Evolutionary conservation across 306 rosid genomes (phyloP).

Genomic region (Myrica gale): DNA sequence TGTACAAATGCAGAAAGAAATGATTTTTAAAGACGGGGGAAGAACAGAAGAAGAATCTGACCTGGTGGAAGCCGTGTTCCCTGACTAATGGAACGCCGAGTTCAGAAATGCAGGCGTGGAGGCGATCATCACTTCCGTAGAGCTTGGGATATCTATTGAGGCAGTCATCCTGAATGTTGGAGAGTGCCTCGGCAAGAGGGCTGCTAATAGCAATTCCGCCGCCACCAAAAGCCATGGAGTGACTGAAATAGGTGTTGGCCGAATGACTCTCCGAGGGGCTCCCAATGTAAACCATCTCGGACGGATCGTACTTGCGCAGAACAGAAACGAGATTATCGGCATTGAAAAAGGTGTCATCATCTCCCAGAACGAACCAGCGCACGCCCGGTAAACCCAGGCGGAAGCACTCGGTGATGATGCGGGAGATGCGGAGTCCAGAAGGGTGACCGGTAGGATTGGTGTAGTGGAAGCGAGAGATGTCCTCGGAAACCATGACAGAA

Average conservation of each 20-base stretch:
- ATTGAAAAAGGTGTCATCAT: conserved; percentile 73
- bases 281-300: conserved; percentile 79
- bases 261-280: conserved; percentile 82
- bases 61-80: conserved; percentile 88
- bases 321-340: conserved; percentile 67
- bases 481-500: conserved; percentile 61
- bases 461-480: conserved; percentile 64
- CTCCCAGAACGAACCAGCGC: conserved; percentile 69
- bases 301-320: conserved; percentile 65
- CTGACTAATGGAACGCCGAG: conserved; percentile 64
- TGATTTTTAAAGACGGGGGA: neutral
- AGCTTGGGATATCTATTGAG: conserved; percentile 74
- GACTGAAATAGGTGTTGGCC: conserved; percentile 71
- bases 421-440: conserved; percentile 71
- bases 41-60: neutral
- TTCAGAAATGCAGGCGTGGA: conserved; percentile 82
- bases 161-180: conserved; percentile 60
- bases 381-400: conserved; percentile 51
- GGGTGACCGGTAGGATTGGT: conserved; percentile 77
- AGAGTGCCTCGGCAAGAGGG: conserved; percentile 61
- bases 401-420: conserved; percentile 63
- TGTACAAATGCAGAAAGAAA: neutral
- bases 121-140: conserved; percentile 79
- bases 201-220: conserved; percentile 70
- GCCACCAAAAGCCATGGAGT: conserved; percentile 81